Conservation (phyloP, 352 stramenopile genomes). For the Halophytophthora polymorphica region DNA sequence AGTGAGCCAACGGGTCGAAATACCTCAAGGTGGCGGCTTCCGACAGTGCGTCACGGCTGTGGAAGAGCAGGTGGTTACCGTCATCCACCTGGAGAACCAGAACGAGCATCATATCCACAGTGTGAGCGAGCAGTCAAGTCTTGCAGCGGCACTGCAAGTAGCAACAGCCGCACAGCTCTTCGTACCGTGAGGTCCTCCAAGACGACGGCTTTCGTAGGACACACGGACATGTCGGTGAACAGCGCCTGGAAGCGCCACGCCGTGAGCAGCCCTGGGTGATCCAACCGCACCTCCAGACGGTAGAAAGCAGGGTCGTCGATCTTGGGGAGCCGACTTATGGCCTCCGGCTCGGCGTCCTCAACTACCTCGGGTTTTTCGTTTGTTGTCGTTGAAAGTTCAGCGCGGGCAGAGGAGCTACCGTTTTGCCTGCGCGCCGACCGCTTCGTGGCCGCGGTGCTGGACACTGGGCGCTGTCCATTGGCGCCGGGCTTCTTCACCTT, state of each 20-base stretch:
- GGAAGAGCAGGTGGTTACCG: conserved; percentile 47
- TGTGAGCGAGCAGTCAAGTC: too few species aligned
- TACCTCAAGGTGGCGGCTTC: conserved; percentile 5
- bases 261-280: conserved; percentile 34
- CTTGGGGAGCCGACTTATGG: background rate
- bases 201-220: conserved; percentile 21
- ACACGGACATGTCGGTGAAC: conserved; percentile 42
- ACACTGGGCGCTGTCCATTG: too few species aligned
- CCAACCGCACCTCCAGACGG: conserved; percentile 43
- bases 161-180: background rate
- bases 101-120: too few species aligned
- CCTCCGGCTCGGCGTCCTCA: background rate
- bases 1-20: conserved; percentile 47
- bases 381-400: background rate
- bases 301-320: conserved; percentile 47
- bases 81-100: conserved; percentile 45
- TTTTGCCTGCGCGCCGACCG: background rate
- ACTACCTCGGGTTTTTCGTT: conserved; percentile 3
- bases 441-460: too few species aligned
- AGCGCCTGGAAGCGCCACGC: conserved; percentile 42
- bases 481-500: too few species aligned
- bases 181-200: conserved; percentile 40
- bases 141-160: background rate
- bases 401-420: background rate
- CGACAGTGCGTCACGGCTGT: conserved; percentile 1